A percentile compares a stretch with the other conserved stretches of the same genome.
phyloP scores from a whole-genome alignment of 1,284 basidiomycete species.

The Xerocomus minutiporus region DNA sequence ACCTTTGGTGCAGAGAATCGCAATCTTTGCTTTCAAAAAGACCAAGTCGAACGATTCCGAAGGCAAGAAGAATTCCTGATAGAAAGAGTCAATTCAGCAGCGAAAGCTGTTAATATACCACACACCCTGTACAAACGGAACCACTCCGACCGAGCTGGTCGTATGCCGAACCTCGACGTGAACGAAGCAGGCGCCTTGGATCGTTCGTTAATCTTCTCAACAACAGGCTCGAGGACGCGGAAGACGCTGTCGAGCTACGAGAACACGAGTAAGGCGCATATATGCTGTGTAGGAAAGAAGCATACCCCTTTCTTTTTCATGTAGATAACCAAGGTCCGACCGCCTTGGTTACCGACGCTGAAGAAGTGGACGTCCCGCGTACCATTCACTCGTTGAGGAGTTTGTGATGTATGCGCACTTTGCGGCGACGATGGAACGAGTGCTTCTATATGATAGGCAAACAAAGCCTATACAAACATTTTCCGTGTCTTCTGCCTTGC shows the following conservation, averaged over 20 bases:
- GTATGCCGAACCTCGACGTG: constrained; percentile 69
- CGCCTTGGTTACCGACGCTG: constrained; percentile 81
- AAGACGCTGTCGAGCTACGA: constrained; percentile 81
- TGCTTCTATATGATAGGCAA: constrained; percentile 93
- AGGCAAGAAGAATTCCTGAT: constrained; percentile 83
- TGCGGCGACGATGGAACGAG: constrained; percentile 84
- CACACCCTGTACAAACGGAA: constrained; percentile 81
- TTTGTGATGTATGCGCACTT: constrained; percentile 57
- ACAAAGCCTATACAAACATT: constrained; percentile 48
- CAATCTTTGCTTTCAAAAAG: constrained; percentile 88
- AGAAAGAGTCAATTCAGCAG: constrained; percentile 1
- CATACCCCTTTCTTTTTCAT: constrained; percentile 93
- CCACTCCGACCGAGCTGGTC: constrained; percentile 81
- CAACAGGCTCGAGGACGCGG: constrained; percentile 88
- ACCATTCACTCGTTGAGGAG: constrained; percentile 84
- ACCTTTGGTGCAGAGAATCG: constrained; percentile 88
- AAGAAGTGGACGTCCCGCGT: constrained; percentile 93
- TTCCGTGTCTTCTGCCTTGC: neutral
- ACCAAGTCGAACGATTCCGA: constrained; percentile 86
- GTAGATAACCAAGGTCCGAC: constrained; percentile 86
- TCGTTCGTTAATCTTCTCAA: constrained; percentile 78
- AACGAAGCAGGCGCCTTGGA: constrained; percentile 62
- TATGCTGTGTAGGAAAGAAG: constrained; percentile 9
- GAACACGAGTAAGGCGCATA: constrained; percentile 1
- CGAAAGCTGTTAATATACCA: constrained; percentile 10